A percentile compares a stretch with the other conserved stretches of the same genome.
Conservation (phyloP, 257 asterid species). For the Lycium ferocissimum region DNA sequence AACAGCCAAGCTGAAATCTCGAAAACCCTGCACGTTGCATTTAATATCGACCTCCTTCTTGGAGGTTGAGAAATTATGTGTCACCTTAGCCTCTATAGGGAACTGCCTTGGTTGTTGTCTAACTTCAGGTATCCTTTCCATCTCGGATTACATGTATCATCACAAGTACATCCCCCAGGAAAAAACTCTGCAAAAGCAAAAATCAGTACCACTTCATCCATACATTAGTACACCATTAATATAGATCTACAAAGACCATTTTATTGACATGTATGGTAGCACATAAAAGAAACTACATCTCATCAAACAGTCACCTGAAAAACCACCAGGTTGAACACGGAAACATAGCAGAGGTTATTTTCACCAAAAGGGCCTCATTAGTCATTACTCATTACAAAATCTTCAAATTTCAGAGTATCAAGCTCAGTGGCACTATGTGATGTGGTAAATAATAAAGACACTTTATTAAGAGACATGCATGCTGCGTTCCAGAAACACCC, state of each 20-base stretch:
- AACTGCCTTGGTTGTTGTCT: constrained; percentile 57
- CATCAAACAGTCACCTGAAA: neutral
- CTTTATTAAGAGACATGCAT: neutral
- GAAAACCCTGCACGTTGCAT: constrained; percentile 42
- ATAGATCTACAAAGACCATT: neutral
- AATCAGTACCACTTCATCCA: constrained; percentile 1
- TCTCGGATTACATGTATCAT: constrained; percentile 59
- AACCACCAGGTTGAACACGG: neutral
- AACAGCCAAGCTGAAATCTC: constrained; percentile 43
- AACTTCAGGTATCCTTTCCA: constrained; percentile 69
- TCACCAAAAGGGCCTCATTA: neutral
- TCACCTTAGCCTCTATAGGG: constrained; percentile 42
- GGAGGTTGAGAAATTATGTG: constrained; percentile 44
- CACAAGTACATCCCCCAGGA: constrained; percentile 45
- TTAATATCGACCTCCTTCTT: constrained; percentile 48
- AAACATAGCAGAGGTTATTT: neutral
- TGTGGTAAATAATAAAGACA: neutral
- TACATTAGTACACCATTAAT: neutral
- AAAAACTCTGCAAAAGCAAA: constrained; percentile 22
- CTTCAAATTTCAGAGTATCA: neutral
- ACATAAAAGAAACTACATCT: constrained; percentile 3
- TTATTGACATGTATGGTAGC: neutral
- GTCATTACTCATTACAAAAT: neutral
- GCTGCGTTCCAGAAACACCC: neutral
- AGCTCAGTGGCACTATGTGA: neutral